These are phyloP conservation scores for Globisporangium carolinianum DNA, from an alignment of 352 stramenopile genomes.

Conservation along the genomic window DNA sequence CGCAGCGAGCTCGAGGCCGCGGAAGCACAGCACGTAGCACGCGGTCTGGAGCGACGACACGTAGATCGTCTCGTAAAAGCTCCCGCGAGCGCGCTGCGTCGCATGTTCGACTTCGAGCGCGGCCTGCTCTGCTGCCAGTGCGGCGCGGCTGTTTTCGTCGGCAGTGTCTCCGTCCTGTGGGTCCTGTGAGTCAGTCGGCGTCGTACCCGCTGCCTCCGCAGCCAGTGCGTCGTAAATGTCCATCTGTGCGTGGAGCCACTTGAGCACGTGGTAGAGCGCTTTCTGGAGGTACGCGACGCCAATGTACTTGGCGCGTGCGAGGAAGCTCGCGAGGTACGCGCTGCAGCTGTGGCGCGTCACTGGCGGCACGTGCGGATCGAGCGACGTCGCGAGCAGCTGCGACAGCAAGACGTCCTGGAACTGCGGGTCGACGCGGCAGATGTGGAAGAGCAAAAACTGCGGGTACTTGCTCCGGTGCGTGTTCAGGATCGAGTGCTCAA, in stretches of 20 bases:
- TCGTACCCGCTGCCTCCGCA: slow-evolving; percentile 7
- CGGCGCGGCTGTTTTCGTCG: neutral
- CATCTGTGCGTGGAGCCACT: slow-evolving; percentile 94
- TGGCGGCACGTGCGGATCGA: slow-evolving; percentile 78
- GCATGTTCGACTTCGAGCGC: slow-evolving; percentile 10
- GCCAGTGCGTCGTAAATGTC: slow-evolving; percentile 68
- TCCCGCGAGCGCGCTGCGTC: slow-evolving; percentile 10
- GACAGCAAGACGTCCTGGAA: slow-evolving; percentile 84
- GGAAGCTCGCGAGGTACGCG: slow-evolving; percentile 95
- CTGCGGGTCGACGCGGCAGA: slow-evolving; percentile 67
- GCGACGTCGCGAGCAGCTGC: slow-evolving; percentile 62
- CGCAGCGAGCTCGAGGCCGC: slow-evolving; percentile 83
- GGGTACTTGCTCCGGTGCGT: slow-evolving; percentile 92
- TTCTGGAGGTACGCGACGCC: slow-evolving; percentile 90
- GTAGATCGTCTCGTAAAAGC: slow-evolving; percentile 70
- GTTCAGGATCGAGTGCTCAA: slow-evolving; percentile 81
- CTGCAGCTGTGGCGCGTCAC: slow-evolving; percentile 90
- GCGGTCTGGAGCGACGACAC: slow-evolving; percentile 89
- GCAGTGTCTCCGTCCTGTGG: slow-evolving; percentile 8
- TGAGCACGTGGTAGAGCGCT: slow-evolving; percentile 88
- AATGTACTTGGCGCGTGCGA: slow-evolving; percentile 93
- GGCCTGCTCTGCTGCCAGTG: slow-evolving; percentile 12
- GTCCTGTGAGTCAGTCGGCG: neutral
- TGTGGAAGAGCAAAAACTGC: slow-evolving; percentile 89
- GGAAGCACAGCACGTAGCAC: slow-evolving; percentile 98